These are phyloP conservation scores for Carpinus fangiana DNA, from an alignment of 306 rosid species.

Conservation along the genomic window DNA sequence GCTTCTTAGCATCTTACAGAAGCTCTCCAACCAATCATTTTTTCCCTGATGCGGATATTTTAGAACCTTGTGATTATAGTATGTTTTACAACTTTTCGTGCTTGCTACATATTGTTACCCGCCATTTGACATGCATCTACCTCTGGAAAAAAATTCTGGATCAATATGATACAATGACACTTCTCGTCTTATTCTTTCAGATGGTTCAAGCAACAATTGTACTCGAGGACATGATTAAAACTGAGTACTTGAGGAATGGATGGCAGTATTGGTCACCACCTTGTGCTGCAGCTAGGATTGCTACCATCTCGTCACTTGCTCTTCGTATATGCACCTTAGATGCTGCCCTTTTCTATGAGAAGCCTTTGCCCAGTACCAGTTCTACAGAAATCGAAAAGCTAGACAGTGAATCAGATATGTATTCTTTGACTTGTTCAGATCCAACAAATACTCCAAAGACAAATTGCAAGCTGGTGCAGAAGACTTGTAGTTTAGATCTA, in stretches of 20 bases:
- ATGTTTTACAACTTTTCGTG: not conserved
- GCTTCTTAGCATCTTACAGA: not conserved
- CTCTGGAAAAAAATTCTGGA: not conserved
- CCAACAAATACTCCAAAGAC: not conserved
- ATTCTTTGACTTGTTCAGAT: not conserved
- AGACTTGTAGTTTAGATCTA: not conserved
- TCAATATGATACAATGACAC: not conserved
- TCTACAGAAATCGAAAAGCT: not conserved
- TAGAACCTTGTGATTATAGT: not conserved
- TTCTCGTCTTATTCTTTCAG: conserved; percentile 43
- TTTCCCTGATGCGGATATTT: not conserved
- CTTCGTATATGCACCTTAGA: conserved; percentile 87
- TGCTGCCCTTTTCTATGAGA: conserved; percentile 81
- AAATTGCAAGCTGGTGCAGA: not conserved
- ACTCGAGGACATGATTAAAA: conserved; percentile 90
- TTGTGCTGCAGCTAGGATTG: conserved; percentile 84
- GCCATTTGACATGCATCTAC: not conserved
- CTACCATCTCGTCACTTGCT: conserved; percentile 81
- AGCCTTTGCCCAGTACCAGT: conserved; percentile 44
- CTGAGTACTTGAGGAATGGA: conserved; percentile 76
- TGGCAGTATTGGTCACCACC: conserved; percentile 99
- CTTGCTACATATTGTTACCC: not conserved
- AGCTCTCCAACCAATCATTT: not conserved
- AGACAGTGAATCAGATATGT: not conserved
- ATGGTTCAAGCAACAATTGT: conserved; percentile 85